These are phyloP conservation scores for Spergularia marina DNA, from an alignment of 148 eudicot genomes.

Conservation along the genomic window DNA sequence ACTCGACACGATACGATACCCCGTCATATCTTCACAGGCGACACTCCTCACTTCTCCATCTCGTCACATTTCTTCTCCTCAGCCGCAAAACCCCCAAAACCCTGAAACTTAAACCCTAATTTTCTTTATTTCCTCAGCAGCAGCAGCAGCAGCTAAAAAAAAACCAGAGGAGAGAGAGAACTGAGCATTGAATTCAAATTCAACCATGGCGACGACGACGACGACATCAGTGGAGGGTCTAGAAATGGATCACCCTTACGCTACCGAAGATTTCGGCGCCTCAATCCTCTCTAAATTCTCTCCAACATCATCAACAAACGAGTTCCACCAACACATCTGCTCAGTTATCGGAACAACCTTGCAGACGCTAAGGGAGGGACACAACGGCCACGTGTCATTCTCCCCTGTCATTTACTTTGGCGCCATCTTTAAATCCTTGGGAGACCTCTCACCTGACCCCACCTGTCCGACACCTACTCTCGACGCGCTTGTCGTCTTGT, in stretches of 20 bases:
- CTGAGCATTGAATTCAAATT: neutral
- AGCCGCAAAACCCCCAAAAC: neutral
- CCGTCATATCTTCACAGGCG: too few relatives aligned
- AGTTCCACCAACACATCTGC: conserved; percentile 69
- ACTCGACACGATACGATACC: too few relatives aligned
- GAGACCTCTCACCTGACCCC: conserved; percentile 34
- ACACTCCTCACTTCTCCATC: too few relatives aligned
- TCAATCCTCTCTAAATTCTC: conserved; percentile 40
- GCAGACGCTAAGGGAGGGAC: conserved; percentile 60
- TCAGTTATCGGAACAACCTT: conserved; percentile 66
- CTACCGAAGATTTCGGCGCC: conserved; percentile 43
- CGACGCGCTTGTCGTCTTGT: conserved; percentile 49
- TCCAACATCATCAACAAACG: conserved; percentile 31
- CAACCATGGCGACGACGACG: conserved; percentile 15
- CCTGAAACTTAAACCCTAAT: too few relatives aligned
- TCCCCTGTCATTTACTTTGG: conserved; percentile 69
- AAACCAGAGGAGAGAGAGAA: neutral
- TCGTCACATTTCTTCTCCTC: too few relatives aligned
- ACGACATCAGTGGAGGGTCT: conserved; percentile 33
- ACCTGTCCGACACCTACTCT: conserved; percentile 31
- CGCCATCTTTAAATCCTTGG: conserved; percentile 64
- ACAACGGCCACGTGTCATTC: conserved; percentile 43
- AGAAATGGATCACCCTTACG: conserved; percentile 27
- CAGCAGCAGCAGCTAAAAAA: too few relatives aligned
- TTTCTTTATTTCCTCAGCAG: too few relatives aligned